Evolutionary conservation across 805 yeast genomes (phyloP), one percentile per base, ranked within the genome.

Genomic region (Monosporozyma yasuniensis): DNA sequence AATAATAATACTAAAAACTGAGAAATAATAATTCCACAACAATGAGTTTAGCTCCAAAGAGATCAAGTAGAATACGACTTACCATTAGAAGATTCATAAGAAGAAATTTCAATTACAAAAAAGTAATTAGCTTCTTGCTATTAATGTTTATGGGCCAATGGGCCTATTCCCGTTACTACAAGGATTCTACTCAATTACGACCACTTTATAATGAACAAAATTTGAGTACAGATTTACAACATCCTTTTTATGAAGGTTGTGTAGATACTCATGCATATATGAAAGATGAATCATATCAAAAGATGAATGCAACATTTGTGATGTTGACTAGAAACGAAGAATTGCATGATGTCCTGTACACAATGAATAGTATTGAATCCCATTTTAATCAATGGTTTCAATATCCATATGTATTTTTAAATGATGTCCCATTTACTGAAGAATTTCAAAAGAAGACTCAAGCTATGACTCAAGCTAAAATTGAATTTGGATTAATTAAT

Each of bases 361-460:
- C 93, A 2, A 81, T 91, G 76, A 67, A 71, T 27, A 80, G 90
- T 2, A 61, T 93, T 49, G 98, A 91, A 64, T 73, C 87, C 23
- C 96, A 84, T 64, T 91, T 90, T 70, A 91, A 91, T 64, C 90
- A 90, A 59, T 88, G 96, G 96, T 93, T 75, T 66, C 78, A 84
- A 56, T 93, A 93, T 63, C 97, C 96, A 0, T 93, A 95, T 83
- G 83, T 87, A 1, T 87, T 93, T 57, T 66, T 93, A 18, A 91
- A 90, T 63, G 87, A 91, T 65, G 89, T 78, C 52, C 81, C 79
- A n/a, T 90, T 91, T 59, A 72, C 75, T 19, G 76, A 77, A 2
- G 77, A 80, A 18, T 91, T 93, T 66, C 79, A 77, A 59, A 59
- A 58, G 1, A 68, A 73, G 1, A 83, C 88, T 0, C 46, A 56